Base-by-base conservation (phyloP, 352 stramenopile genomes). In the Globisporangium radiosum region DNA sequence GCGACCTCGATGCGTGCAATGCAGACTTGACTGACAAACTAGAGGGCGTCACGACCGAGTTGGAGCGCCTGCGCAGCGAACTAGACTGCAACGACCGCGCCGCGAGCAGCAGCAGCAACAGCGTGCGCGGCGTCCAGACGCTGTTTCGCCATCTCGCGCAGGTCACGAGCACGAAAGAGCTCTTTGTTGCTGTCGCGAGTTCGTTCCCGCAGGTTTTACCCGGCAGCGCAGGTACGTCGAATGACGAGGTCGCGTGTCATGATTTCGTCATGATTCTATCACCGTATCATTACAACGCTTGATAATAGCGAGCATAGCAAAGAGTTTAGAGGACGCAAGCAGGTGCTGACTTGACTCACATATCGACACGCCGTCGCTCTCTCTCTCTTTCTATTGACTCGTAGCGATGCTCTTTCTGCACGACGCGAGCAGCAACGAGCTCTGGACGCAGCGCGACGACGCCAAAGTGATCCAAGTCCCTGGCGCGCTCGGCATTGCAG, bases 381-480 rank as follows among this genome's bases (percentile, higher is more conserved):
- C 25, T 33, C 25, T 33, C 25, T 33, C 25, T 33, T 2, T 33
- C 25, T 33, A 1, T 25, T 33, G 25, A 33, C 25, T 33, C 25
- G 25, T 62, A 70, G 78, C 75, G 13, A 63, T 84, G 45, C 62
- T 91, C 33, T 88, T 87, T 51, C 56, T 91, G 0, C 64, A 89
- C 15, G 79, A 91, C 37, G 72, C 81, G 17, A 72, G 67, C 7
- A 76, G 57, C 36, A 86, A 89, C 19, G 73, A 91, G 40, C 63
- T 91, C 2, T 91, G 81, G 81, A 86, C 77, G 8, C 73, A 84
- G 54, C 71, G 69, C 10, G 72, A 83, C 37, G 69, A 70, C 48
- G 70, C 61, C 36, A 76, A 70, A 42, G 60, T 69, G 5, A 68
- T 77, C n/a, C 75, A 86, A 60, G 71, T 82, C 0, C 72, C 81